These are phyloP conservation scores for Atkinsonella hypoxylon DNA, from an alignment of 2,329 filamentous ascomycete genomes.

Conservation along the genomic window DNA sequence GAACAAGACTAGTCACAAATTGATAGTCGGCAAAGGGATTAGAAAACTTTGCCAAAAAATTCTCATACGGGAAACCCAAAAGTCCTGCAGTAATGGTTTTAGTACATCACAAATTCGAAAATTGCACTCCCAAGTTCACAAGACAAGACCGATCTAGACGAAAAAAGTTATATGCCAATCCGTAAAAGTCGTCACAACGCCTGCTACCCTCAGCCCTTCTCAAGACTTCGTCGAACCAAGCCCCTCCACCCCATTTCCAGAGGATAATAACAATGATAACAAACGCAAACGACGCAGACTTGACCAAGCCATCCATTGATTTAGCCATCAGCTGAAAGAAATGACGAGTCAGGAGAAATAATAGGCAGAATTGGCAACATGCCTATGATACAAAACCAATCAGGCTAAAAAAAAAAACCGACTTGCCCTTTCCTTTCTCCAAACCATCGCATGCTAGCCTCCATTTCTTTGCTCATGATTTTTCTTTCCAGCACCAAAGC, in stretches of 20 bases:
- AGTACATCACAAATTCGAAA: background rate
- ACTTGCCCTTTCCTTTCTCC: background rate
- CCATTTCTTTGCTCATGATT: background rate
- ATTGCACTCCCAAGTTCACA: background rate
- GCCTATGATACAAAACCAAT: background rate
- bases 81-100: background rate
- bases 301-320: background rate
- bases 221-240: background rate
- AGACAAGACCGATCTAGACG: background rate
- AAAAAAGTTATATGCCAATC: background rate
- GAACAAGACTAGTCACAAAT: conserved; percentile 39
- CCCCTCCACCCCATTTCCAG: background rate
- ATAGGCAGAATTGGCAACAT: background rate
- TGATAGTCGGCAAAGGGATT: background rate
- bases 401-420: background rate
- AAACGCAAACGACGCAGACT: background rate
- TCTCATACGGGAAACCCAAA: background rate
- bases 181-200: background rate
- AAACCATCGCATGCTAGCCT: background rate
- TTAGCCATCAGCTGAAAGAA: background rate
- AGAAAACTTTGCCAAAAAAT: background rate
- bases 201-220: background rate
- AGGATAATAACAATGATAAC: background rate
- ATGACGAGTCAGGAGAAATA: background rate
- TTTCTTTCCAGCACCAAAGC: background rate